A percentile compares a stretch with the other conserved stretches of the same genome.
Conservation (phyloP, 2,329 filamentous ascomycete species). For the Cercospora nicotianae region DNA sequence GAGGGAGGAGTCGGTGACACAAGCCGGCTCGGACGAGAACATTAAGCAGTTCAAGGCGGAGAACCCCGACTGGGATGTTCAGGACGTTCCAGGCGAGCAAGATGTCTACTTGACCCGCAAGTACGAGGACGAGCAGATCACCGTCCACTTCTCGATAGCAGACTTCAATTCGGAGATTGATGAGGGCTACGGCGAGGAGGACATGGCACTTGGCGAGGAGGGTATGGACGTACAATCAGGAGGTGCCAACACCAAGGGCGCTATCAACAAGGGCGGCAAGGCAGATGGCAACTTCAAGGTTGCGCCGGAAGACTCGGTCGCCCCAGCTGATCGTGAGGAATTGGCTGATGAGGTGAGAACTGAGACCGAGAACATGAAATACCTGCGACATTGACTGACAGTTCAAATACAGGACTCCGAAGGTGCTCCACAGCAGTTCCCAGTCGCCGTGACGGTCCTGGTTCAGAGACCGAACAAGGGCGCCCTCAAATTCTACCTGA, state of each 20-base stretch:
- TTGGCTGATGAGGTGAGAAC: conserved; percentile 53
- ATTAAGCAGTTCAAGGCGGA: conserved; percentile 80
- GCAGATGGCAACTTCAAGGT: conserved; percentile 55
- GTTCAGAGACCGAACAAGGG: conserved; percentile 86
- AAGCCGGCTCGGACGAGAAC: conserved; percentile 60
- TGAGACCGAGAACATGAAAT: background rate
- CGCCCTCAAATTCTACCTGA: conserved; percentile 81
- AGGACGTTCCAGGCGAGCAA: conserved; percentile 81
- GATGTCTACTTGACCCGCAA: conserved; percentile 81
- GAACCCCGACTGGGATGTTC: conserved; percentile 72
- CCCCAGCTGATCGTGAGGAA: conserved; percentile 59
- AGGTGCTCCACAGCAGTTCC: conserved; percentile 63
- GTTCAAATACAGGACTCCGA: conserved; percentile 33
- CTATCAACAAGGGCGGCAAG: conserved; percentile 56
- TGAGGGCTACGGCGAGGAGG: conserved; percentile 51
- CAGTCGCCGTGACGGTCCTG: conserved; percentile 79
- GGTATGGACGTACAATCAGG: conserved; percentile 52
- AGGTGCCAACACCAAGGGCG: conserved; percentile 57
- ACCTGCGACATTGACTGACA: background rate
- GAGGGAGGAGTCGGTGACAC: conserved; percentile 60
- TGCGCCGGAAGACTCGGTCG: conserved; percentile 56
- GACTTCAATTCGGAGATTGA: conserved; percentile 64
- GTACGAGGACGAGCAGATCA: conserved; percentile 84
- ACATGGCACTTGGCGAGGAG: conserved; percentile 51
- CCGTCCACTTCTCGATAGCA: conserved; percentile 79